Percentiles rank a stretch among this genome's conserved stretches.
Evolutionary conservation across 169 alveolate species (phyloP).

Genomic region (Plasmodium vivax): DNA sequence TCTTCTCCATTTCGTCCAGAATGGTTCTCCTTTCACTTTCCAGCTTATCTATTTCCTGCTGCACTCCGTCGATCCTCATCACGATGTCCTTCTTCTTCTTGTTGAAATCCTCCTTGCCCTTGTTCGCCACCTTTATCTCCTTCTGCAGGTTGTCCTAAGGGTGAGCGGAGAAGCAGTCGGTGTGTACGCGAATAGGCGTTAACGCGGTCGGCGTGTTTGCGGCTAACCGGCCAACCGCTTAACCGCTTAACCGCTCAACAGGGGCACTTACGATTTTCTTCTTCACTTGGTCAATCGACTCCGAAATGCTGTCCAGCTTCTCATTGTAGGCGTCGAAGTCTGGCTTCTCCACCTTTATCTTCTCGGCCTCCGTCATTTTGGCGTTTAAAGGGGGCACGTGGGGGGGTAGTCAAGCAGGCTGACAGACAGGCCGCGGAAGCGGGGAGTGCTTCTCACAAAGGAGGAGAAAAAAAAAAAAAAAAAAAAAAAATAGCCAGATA

Average conservation of each 20-base stretch:
- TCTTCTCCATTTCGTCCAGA: conserved; percentile 79
- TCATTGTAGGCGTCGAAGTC: conserved; percentile 73
- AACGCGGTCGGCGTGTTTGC: not conserved
- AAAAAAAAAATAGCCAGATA: not conserved
- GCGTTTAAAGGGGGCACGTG: not conserved
- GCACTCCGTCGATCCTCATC: conserved; percentile 78
- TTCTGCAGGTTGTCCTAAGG: conserved; percentile 71
- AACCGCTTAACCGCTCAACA: too few relatives aligned
- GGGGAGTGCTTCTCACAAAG: not conserved
- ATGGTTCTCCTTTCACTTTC: conserved; percentile 80
- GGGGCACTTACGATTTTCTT: conserved; percentile 45
- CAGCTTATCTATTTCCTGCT: conserved; percentile 77
- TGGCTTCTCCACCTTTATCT: conserved; percentile 55
- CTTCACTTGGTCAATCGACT: conserved; percentile 60
- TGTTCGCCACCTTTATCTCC: conserved; percentile 79
- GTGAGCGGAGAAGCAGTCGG: not conserved
- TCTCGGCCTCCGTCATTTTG: conserved; percentile 74
- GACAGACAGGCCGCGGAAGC: not conserved
- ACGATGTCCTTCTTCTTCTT: conserved; percentile 79
- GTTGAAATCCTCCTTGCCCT: conserved; percentile 76
- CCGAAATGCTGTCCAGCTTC: conserved; percentile 48
- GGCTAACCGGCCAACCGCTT: not conserved
- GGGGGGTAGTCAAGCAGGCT: not conserved
- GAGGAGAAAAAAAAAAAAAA: not conserved
- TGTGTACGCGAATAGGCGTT: too few relatives aligned